Base-by-base conservation (phyloP, 148 eudicot species). In the Chenopodium suecicum region DNA sequence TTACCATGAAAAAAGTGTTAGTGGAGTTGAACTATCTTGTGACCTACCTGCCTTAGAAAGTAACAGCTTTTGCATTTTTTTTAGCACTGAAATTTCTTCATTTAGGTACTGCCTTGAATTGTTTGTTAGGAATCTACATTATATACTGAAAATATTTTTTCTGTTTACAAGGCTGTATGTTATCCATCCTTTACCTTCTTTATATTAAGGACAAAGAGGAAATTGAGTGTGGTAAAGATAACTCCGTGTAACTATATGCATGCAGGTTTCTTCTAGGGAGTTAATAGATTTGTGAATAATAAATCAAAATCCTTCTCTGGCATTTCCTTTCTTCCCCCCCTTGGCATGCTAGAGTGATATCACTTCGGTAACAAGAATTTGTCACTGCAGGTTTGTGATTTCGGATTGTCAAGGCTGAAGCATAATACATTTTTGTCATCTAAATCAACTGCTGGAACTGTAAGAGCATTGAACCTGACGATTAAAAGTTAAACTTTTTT, bases 351-450 rank as follows among this genome's bases (percentile, higher is more conserved):
- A 27, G 70, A 73, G 66, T 70, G 50, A 68, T 22, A 52, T 25
- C 13, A 17, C 66, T 76, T 71, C 48, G 27, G 48, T 71, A 74
- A 25, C 13, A 69, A 80, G 20, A 29, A 16, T 79, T 62, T 56
- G 56, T 81, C 47, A 46, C 78, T 86, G 85, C 90, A 94, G 98
- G 98, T 94, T n/a, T 37, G 92, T 82, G 98, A 94, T 88, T 94
- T 90, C 86, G 97, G 95, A 85, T 71, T 93, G 89, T 94, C 98
- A 79, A 91, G 98, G 83, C 86, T 94, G 86, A 94, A 94, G 89
- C 98, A 94, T 75, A 94, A 94, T 87, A 94, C 98, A 25, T 94
- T 94, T 89, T 85, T 94, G 90, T 91, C 98, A 58, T 94, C 98
- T 50, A 94, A 94, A 80, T 94, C 98, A 22, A 94, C 98, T 22